Evolutionary conservation across 2,329 filamentous ascomycete species (phyloP).

Genomic region (Zymoseptoria ardabiliae): DNA sequence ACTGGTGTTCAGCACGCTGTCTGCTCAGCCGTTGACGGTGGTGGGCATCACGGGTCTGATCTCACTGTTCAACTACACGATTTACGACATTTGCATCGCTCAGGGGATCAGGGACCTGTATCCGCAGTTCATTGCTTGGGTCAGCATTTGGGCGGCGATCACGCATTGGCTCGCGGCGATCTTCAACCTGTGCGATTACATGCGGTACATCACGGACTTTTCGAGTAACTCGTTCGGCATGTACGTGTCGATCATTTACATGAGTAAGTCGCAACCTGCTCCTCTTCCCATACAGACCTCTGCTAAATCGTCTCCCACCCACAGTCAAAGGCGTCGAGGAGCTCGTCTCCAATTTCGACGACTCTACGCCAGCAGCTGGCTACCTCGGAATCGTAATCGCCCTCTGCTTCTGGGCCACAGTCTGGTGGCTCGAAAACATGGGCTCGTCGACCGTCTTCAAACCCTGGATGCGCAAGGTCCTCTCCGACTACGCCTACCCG

Average conservation of each 20-base stretch:
- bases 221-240: slow-evolving; percentile 48
- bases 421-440: slow-evolving; percentile 45
- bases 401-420: slow-evolving; percentile 45
- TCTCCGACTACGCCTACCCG: slow-evolving; percentile 49
- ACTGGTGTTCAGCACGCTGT: slow-evolving; percentile 47
- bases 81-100: slow-evolving; percentile 48
- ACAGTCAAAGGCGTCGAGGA: slow-evolving; percentile 51
- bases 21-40: slow-evolving; percentile 49
- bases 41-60: slow-evolving; percentile 52
- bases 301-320: slow-evolving; percentile 1
- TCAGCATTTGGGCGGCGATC: slow-evolving; percentile 50
- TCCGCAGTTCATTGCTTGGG: slow-evolving; percentile 50
- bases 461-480: slow-evolving; percentile 38
- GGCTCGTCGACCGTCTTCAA: slow-evolving; percentile 40
- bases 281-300: neutral
- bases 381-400: slow-evolving; percentile 46
- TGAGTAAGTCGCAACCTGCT: slow-evolving; percentile 27
- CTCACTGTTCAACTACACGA: slow-evolving; percentile 51
- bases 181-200: slow-evolving; percentile 49
- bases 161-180: slow-evolving; percentile 51
- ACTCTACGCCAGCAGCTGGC: slow-evolving; percentile 34
- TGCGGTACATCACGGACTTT: slow-evolving; percentile 53
- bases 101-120: slow-evolving; percentile 45
- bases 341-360: slow-evolving; percentile 44
- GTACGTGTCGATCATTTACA: slow-evolving; percentile 52